Conservation (phyloP, 352 stramenopile genomes). For the Phytopythium ostracodes region DNA sequence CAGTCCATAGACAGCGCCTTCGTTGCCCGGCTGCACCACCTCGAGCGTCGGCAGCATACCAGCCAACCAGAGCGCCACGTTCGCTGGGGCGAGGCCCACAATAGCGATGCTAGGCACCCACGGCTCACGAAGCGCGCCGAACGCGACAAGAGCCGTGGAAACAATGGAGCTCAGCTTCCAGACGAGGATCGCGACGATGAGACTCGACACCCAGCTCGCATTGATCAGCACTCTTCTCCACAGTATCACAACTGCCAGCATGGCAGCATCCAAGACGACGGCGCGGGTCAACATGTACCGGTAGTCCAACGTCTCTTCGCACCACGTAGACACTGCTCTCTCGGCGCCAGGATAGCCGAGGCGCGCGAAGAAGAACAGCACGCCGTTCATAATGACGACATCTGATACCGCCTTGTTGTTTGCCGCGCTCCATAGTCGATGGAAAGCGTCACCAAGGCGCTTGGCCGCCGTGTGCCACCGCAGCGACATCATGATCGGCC, state of each 20-base stretch:
- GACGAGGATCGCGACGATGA: conserved; percentile 11
- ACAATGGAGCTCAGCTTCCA: conserved; percentile 10
- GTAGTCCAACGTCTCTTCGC: conserved; percentile 7
- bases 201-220: conserved; percentile 16
- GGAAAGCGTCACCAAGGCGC: conserved; percentile 13
- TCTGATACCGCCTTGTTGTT: conserved; percentile 44
- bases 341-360: conserved; percentile 19
- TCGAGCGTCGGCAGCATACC: conserved; percentile 40
- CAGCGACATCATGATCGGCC: not conserved
- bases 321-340: not conserved
- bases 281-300: conserved; percentile 17
- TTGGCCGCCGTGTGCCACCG: not conserved
- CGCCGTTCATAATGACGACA: conserved; percentile 36
- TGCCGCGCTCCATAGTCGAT: conserved; percentile 30
- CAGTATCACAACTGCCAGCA: conserved; percentile 15
- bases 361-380: conserved; percentile 36
- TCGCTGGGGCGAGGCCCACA: conserved; percentile 16
- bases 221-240: conserved; percentile 23
- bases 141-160: conserved; percentile 20
- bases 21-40: conserved; percentile 33
- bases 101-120: conserved; percentile 23
- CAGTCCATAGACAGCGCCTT: conserved; percentile 40
- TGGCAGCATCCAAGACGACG: conserved; percentile 17
- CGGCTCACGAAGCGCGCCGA: conserved; percentile 13
- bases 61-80: conserved; percentile 23